Base-by-base conservation (phyloP, 176 grass and related monocot genomes). In the Bromus sterilis region DNA sequence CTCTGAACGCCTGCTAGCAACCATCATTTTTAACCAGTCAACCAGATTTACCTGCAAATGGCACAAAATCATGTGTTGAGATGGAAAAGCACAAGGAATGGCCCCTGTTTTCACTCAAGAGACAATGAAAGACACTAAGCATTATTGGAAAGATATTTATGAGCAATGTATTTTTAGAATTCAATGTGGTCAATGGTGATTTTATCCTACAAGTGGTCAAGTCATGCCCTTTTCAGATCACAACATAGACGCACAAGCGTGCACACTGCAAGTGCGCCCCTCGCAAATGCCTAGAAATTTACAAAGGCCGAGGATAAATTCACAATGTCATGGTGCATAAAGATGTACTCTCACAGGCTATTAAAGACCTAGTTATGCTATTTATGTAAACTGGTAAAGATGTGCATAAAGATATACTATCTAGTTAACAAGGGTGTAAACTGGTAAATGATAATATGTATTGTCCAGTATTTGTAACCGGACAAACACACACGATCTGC, bases 11-110 rank as follows among this genome's bases (percentile, higher is more conserved):
- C 93, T 99, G 79, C 79, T 96, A 34, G 87, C 93, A 71, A 99
- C 97, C 97, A 99, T 99, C 85, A 95, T 91, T 84, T 99, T 99
- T 65, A 99, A 83, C 97, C 97, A 99, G 63, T 99, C 97, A 84
- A 99, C 97, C 60, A 99, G 73, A 88, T 93, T 99, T 76, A 99
- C 89, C 97, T 99, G 77, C 40, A 86, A 71, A 72, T 62, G 32
- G 1, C 56, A 78, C 63, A 81, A 51, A 67, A 87, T 34, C 41
- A 84, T 33, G 43, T 28, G 55, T 87, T 25, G 36, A 63, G 16
- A 64, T 71, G 77, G 43, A 74, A 46, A 48, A 72, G 10, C 51
- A 66, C 4, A 80, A 68, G 15, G 67, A 44, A 77, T 9, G 9
- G 28, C 53, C 56, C 9, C 23, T 56, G 63, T 24, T 32, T 63